Conservation (phyloP, 345 rosid species). For the Hibiscus tridactylites region DNA sequence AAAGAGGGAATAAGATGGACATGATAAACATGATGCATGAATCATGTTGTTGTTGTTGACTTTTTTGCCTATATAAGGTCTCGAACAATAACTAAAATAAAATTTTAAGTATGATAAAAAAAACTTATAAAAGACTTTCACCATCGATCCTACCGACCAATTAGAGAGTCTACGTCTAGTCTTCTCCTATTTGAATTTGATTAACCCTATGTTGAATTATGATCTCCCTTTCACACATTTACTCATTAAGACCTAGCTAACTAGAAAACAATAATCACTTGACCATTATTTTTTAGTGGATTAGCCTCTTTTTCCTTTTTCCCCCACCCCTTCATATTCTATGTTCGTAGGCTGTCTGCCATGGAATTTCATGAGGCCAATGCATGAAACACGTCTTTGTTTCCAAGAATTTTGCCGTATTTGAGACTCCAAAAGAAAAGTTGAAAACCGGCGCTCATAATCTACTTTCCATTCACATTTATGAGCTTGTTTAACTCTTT, state of each 20-base stretch:
- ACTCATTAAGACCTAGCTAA: neutral
- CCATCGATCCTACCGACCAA: neutral
- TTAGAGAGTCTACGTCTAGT: neutral
- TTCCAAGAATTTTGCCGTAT: neutral
- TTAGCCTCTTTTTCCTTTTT: neutral
- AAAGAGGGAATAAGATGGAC: no score
- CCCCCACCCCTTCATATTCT: neutral
- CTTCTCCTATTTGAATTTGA: neutral
- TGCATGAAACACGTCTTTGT: neutral
- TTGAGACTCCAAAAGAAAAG: neutral
- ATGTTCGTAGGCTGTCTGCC: slow-evolving; percentile 8
- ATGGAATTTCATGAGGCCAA: neutral
- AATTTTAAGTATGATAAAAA: no score
- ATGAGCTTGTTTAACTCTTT: neutral
- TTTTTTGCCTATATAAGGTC: no score
- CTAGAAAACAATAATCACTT: neutral
- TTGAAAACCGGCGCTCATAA: neutral
- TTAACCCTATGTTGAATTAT: neutral
- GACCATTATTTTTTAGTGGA: neutral
- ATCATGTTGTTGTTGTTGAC: no score
- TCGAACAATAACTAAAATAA: no score
- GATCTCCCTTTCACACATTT: neutral
- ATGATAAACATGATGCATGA: no score
- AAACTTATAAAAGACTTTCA: neutral
- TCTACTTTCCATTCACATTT: slow-evolving; percentile 8